Percentiles rank a stretch among this genome's conserved stretches.
Evolutionary conservation across 371 early-diverging fungal species (phyloP).

Genomic region (Apophysomyces variabilis): DNA sequence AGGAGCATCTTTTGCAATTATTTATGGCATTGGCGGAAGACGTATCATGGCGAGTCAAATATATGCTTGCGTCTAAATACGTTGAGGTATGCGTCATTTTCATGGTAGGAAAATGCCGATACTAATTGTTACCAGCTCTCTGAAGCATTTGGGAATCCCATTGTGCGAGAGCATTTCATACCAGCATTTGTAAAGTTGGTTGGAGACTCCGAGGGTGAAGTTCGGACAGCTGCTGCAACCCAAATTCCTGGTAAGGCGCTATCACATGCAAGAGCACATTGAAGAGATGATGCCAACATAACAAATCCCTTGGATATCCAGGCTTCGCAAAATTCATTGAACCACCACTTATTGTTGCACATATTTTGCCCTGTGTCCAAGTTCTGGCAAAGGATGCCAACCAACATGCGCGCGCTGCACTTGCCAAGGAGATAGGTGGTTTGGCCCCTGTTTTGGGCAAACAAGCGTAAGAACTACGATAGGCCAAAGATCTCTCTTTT

Average conservation of each 20-base stretch:
- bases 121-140: constrained; percentile 56
- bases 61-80: constrained; percentile 96
- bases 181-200: constrained; percentile 76
- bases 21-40: constrained; percentile 81
- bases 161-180: constrained; percentile 74
- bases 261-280: background rate
- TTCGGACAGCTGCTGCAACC: constrained; percentile 87
- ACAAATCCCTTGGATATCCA: constrained; percentile 21
- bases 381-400: constrained; percentile 90
- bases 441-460: constrained; percentile 92
- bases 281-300: constrained; percentile 1
- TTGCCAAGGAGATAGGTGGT: constrained; percentile 93
- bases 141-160: constrained; percentile 75
- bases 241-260: constrained; percentile 74
- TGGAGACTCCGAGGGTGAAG: constrained; percentile 96
- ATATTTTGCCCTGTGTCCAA: constrained; percentile 87
- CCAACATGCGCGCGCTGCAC: constrained; percentile 92
- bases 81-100: constrained; percentile 62
- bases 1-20: constrained; percentile 69
- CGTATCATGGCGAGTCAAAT: constrained; percentile 96
- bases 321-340: constrained; percentile 85
- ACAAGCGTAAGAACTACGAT: constrained; percentile 64
- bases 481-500: background rate
- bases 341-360: constrained; percentile 71
- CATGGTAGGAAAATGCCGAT: background rate